Evolutionary conservation across 805 yeast species (phyloP).

Genomic region (Yarrowia sp.): DNA sequence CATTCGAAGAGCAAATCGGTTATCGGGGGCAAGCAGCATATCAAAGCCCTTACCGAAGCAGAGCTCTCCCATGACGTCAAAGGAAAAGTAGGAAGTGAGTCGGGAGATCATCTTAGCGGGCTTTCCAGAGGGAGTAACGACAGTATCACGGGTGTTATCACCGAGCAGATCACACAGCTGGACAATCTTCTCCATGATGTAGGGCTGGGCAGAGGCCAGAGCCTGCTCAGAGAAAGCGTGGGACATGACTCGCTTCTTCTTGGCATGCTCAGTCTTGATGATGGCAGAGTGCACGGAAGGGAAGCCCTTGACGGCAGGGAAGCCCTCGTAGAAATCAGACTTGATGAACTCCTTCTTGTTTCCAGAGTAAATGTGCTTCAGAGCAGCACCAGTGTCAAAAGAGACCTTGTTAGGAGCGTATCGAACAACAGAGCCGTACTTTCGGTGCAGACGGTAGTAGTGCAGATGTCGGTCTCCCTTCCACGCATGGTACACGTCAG

Average conservation of each 20-base stretch:
- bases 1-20: slow-evolving; percentile 28
- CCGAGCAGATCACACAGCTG: slow-evolving; percentile 29
- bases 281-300: slow-evolving; percentile 31
- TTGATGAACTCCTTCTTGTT: slow-evolving; percentile 28
- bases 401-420: slow-evolving; percentile 30
- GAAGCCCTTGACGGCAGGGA: slow-evolving; percentile 31
- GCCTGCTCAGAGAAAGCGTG: slow-evolving; percentile 30
- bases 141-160: slow-evolving; percentile 27
- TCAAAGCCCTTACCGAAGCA: slow-evolving; percentile 31
- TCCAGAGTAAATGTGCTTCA: slow-evolving; percentile 29
- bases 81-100: slow-evolving; percentile 28
- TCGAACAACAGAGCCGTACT: slow-evolving; percentile 30
- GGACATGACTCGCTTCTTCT: slow-evolving; percentile 30
- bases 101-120: slow-evolving; percentile 30
- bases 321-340: slow-evolving; percentile 30
- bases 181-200: slow-evolving; percentile 29
- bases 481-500: slow-evolving; percentile 30
- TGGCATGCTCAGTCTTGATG: slow-evolving; percentile 29
- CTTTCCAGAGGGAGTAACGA: slow-evolving; percentile 22
- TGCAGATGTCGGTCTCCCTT: slow-evolving; percentile 30
- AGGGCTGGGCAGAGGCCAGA: slow-evolving; percentile 29
- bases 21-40: slow-evolving; percentile 28
- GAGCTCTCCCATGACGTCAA: slow-evolving; percentile 31
- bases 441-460: slow-evolving; percentile 26
- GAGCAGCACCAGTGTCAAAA: slow-evolving; percentile 28